Evolutionary conservation across 2,329 filamentous ascomycete genomes (phyloP), one percentile per base, ranked within the genome.

Genomic region (Fusarium pseudonygamai): DNA sequence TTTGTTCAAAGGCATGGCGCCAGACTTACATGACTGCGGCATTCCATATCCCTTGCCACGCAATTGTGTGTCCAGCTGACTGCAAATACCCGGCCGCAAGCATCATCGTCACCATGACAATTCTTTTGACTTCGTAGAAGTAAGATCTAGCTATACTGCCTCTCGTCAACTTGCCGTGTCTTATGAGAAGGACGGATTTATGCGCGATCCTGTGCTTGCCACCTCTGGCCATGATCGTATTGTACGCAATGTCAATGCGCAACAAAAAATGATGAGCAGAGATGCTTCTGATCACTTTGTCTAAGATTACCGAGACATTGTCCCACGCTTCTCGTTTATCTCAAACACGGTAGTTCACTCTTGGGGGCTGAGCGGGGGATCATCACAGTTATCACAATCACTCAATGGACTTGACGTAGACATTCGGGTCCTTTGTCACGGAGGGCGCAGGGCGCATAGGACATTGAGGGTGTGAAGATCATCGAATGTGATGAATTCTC

Each of bases 31-130:
- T 14, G 37, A 42, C 40, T 43, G 26, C 8, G 37, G 47, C 62
- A 71, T 73, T 73, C 67, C 71, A 55, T 42, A 47, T 28, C 6
- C n/a, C 30, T 59, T 59, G 70, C 70, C 70, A 71, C 65, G 18
- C 43, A 24, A 56, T 50, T 18, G 20, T 53, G 22, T 40, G 24
- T 46, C 37, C 34, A 46, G 13, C 28, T 40, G 55, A 46, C 53
- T 71, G 26, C 49, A 26, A 42, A 30, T 43, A 58, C 40, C 66
- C 32, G 39, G 28, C 20, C 46, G 71, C 60, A 73, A 67, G 26
- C 70, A 73, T 47, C 47, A n/a, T 47, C 20, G 18, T 67, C 39
- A 28, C 68, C 34, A 40, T 40, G 30, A 34, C 32, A 40, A 32
- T 26, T 59, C n/a, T 15, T 36, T 60, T 22, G 52, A n/a, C 42